Percentiles rank a stretch among this genome's conserved stretches.
These are phyloP conservation scores for Sedum album DNA, from an alignment of 164 flowering plant species.

Conservation along the genomic window DNA sequence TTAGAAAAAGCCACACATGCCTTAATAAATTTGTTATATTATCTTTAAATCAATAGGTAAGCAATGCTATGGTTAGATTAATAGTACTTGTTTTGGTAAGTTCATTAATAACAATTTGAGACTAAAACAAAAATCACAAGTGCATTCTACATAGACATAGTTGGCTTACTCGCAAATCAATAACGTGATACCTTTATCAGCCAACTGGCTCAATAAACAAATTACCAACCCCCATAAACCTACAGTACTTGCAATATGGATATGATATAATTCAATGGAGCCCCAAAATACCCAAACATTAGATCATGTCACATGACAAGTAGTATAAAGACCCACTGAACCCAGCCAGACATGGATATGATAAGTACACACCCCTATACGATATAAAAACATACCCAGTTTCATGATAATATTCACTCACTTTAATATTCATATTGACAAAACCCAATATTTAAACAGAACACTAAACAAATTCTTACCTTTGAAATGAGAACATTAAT, in stretches of 20 bases:
- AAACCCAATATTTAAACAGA: background rate
- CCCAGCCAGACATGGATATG: constrained; percentile 1
- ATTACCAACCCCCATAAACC: background rate
- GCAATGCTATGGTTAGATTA: too few relatives aligned
- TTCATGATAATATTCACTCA: background rate
- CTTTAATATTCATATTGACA: background rate
- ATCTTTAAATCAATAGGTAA: too few relatives aligned
- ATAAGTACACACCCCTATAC: constrained; percentile 5
- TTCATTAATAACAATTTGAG: too few relatives aligned
- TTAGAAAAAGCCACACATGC: too few relatives aligned
- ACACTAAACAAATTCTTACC: constrained; percentile 45
- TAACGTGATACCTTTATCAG: background rate
- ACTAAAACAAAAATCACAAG: too few relatives aligned
- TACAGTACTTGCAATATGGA: background rate
- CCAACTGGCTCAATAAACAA: background rate
- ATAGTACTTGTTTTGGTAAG: too few relatives aligned
- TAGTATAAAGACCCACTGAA: constrained; percentile 1
- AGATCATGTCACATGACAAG: constrained; percentile 5
- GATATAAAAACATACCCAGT: background rate
- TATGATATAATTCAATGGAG: constrained; percentile 1
- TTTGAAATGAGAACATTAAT: constrained; percentile 93
- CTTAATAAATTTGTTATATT: too few relatives aligned
- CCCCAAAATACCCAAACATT: constrained; percentile 4
- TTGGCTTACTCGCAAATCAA: background rate
- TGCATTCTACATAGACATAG: too few relatives aligned